Conservation (phyloP, 2,329 filamentous ascomycete species). For the Seiridium unicorne region DNA sequence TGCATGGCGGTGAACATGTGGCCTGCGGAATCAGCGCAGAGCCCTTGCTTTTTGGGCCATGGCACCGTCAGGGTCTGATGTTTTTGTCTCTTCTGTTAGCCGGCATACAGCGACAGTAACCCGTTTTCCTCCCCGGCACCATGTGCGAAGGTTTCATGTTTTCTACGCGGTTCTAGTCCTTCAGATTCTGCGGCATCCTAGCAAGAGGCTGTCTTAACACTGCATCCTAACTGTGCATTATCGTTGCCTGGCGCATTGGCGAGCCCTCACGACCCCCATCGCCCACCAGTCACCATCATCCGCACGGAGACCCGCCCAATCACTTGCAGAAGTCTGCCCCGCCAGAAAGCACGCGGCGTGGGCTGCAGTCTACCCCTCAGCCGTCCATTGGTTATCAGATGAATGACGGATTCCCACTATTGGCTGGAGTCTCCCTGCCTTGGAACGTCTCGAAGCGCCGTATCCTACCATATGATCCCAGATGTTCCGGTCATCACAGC, state of each 20-base stretch:
- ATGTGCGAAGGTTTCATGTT: neutral
- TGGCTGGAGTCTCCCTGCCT: conserved; percentile 14
- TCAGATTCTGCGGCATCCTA: neutral
- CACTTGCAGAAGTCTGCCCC: conserved; percentile 3
- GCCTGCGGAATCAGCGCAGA: neutral
- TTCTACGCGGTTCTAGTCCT: neutral
- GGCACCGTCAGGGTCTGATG: neutral
- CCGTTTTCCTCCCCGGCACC: no score
- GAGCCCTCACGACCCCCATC: neutral
- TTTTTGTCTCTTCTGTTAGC: neutral
- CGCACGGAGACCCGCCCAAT: conserved; percentile 4
- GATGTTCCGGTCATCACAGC: conserved; percentile 3
- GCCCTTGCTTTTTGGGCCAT: neutral
- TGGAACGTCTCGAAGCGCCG: conserved; percentile 18
- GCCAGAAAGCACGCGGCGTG: neutral
- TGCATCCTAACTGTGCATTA: neutral
- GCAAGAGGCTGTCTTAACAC: neutral
- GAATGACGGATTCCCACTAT: conserved; percentile 13
- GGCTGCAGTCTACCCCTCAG: conserved; percentile 5
- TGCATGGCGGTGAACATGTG: conserved; percentile 4
- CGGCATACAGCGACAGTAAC: neutral
- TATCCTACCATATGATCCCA: conserved; percentile 15
- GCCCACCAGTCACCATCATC: conserved; percentile 1
- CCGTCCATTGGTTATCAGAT: conserved; percentile 2
- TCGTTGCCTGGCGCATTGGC: conserved; percentile 5